phyloP scores from a whole-genome alignment of 352 stramenopile genomes.

The Saprolegnia diclina region DNA sequence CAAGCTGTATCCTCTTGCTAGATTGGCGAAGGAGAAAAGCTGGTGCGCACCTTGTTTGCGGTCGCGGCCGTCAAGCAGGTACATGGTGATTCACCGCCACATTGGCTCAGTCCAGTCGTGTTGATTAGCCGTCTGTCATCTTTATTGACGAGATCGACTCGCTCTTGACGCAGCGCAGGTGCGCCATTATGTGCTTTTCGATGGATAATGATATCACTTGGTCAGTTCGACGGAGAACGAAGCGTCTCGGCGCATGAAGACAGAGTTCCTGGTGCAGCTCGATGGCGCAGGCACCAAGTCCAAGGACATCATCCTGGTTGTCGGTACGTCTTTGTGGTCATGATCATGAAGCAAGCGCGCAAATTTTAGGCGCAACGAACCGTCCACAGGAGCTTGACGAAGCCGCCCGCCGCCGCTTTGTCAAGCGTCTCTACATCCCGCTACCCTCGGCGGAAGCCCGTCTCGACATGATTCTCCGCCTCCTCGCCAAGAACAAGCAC shows the following conservation, averaged over 20 bases:
- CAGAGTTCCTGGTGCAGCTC: conserved; percentile 97
- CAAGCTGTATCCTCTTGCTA: conserved; percentile 23
- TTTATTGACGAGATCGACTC: conserved; percentile 99
- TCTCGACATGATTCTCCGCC: conserved; percentile 79
- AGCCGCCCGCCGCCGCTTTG: conserved; percentile 93
- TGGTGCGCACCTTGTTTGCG: conserved; percentile 96
- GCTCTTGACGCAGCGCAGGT: conserved; percentile 93
- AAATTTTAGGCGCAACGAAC: conserved; percentile 97
- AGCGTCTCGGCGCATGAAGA: conserved; percentile 96
- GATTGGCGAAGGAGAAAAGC: conserved; percentile 98
- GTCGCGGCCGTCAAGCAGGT: conserved; percentile 90
- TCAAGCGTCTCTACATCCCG: conserved; percentile 97
- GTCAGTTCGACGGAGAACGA: conserved; percentile 94
- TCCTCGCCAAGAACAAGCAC: conserved; percentile 93
- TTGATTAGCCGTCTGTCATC: conserved; percentile 89
- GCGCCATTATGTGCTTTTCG: background rate
- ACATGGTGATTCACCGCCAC: no score
- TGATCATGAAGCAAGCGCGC: background rate
- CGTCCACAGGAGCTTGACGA: conserved; percentile 97
- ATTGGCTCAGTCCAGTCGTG: no score
- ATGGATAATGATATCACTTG: background rate
- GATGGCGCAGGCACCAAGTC: conserved; percentile 91
- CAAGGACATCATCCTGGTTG: conserved; percentile 87
- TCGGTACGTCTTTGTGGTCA: conserved; percentile 41
- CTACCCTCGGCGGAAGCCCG: conserved; percentile 86